Conservation (phyloP, 768 basidiomycete genomes). For the Tremella mesenterica region DNA sequence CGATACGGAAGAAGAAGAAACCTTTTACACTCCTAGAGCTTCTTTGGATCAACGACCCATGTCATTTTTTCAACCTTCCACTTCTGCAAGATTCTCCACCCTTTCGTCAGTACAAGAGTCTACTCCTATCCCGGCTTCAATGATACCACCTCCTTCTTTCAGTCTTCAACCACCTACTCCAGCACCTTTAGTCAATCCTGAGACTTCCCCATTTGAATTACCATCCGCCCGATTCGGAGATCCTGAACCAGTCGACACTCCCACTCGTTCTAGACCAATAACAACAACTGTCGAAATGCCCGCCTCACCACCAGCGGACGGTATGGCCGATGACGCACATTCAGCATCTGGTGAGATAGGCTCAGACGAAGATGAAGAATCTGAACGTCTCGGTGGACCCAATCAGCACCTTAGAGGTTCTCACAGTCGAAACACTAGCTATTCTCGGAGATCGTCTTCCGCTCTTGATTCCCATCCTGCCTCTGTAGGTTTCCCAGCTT, state of each 20-base stretch:
- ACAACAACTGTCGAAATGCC: conserved; percentile 3
- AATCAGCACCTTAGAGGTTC: background rate
- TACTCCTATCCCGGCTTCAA: background rate
- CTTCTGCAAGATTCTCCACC: background rate
- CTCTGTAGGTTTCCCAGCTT: background rate
- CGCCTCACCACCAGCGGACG: background rate
- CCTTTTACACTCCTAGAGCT: conserved; percentile 21
- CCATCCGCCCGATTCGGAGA: conserved; percentile 3
- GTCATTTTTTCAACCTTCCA: background rate
- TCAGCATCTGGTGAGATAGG: conserved; percentile 21
- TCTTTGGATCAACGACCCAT: conserved; percentile 9
- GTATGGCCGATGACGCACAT: conserved; percentile 13
- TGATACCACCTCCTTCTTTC: conserved; percentile 12
- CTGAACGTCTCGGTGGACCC: background rate
- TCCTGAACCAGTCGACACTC: background rate
- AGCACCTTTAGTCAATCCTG: conserved; percentile 21
- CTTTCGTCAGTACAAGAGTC: background rate
- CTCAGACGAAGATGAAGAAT: conserved; percentile 19
- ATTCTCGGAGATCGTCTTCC: background rate
- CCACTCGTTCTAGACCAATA: background rate
- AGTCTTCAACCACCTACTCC: conserved; percentile 35
- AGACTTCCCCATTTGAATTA: conserved; percentile 24
- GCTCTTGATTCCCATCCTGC: conserved; percentile 3
- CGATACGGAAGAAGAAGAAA: conserved; percentile 17
- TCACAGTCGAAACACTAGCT: background rate